Conservation (phyloP, 371 early-diverging fungal genomes). For the Rhizopus stolonifer region DNA sequence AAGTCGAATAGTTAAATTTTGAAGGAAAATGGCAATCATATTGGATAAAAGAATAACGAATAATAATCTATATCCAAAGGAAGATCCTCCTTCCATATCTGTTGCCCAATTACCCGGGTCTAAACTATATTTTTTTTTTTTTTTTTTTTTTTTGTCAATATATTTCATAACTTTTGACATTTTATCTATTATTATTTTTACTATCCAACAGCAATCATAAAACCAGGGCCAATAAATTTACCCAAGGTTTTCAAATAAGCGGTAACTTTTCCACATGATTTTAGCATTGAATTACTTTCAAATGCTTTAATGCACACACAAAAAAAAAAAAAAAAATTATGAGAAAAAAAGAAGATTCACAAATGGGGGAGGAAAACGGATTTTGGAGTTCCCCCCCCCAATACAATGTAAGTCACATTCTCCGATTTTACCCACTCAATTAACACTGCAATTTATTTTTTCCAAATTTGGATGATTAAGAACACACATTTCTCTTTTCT, state of each 20-base stretch:
- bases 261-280: slow-evolving; percentile 1
- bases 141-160: slow-evolving; percentile 8
- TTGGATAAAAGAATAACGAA: slow-evolving; percentile 77
- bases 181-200: slow-evolving; percentile 5
- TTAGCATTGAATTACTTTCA: slow-evolving; percentile 2
- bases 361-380: neutral
- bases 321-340: neutral
- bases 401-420: neutral
- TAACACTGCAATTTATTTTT: neutral
- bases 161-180: slow-evolving; percentile 5
- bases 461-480: too few species aligned
- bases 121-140: slow-evolving; percentile 32
- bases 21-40: slow-evolving; percentile 74
- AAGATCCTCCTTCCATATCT: slow-evolving; percentile 72
- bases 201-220: slow-evolving; percentile 55
- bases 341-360: neutral
- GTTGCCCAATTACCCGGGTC: slow-evolving; percentile 84
- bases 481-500: too few species aligned
- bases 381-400: neutral
- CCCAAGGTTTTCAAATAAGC: slow-evolving; percentile 23
- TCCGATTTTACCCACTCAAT: neutral
- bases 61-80: slow-evolving; percentile 72
- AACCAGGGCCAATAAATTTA: slow-evolving; percentile 49
- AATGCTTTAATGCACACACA: neutral
- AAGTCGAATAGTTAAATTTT: slow-evolving; percentile 73